These are phyloP conservation scores for Zelopaecilomyces penicillatus DNA, from an alignment of 2,329 filamentous ascomycete genomes.

Conservation along the genomic window DNA sequence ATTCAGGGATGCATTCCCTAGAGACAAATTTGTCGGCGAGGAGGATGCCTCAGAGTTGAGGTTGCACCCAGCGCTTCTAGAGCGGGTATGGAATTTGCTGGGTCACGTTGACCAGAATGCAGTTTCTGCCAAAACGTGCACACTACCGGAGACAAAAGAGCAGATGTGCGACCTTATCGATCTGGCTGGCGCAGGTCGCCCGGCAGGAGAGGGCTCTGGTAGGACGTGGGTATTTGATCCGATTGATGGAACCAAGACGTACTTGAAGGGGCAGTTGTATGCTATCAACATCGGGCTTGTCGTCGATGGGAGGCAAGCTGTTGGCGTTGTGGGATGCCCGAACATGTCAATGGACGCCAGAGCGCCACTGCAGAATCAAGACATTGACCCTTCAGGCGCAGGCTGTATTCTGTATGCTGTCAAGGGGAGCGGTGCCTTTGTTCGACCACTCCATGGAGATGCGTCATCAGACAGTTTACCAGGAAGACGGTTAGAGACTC, in stretches of 20 bases:
- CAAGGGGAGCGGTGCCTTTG: constrained; percentile 38
- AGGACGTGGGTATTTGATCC: constrained; percentile 53
- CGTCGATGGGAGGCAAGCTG: constrained; percentile 39
- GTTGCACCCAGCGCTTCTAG: constrained; percentile 31
- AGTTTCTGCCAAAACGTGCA: constrained; percentile 16
- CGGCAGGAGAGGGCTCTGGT: constrained; percentile 22
- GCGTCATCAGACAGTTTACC: constrained; percentile 2
- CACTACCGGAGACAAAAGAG: constrained; percentile 30
- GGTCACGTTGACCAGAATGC: constrained; percentile 20
- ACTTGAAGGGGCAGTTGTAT: constrained; percentile 44
- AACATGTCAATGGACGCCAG: constrained; percentile 32
- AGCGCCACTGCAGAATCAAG: constrained; percentile 33
- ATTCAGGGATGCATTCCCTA: constrained; percentile 41
- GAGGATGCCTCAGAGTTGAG: constrained; percentile 43
- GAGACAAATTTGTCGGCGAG: constrained; percentile 46
- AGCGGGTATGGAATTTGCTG: constrained; percentile 41
- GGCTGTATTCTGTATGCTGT: constrained; percentile 46
- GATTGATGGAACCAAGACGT: constrained; percentile 52
- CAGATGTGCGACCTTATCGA: constrained; percentile 47
- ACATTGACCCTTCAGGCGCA: constrained; percentile 32
- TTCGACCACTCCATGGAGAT: constrained; percentile 30
- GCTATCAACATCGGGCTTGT: constrained; percentile 49
- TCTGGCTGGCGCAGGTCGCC: constrained; percentile 36
- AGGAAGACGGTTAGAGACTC: background rate
- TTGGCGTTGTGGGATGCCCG: constrained; percentile 42